Evolutionary conservation across 1,139 yeast species (phyloP).

Genomic region (Geotrichum aggregatum): DNA sequence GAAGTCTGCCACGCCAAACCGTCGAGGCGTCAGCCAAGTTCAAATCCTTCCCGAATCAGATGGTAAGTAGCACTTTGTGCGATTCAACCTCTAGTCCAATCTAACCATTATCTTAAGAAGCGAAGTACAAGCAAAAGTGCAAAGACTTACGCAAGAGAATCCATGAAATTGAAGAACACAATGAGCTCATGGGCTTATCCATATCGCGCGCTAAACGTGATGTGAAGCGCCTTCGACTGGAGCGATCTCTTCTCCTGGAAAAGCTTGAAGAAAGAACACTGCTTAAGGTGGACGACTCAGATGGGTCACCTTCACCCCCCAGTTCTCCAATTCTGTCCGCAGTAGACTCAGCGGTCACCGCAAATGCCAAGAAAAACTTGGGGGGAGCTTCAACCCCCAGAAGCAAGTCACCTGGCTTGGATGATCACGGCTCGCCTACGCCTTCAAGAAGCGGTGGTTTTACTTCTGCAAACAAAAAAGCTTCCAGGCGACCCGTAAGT

Average conservation of each 20-base stretch:
- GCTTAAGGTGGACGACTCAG: conserved; percentile 32
- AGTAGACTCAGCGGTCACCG: neutral
- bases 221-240: conserved; percentile 74
- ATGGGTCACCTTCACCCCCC: conserved; percentile 36
- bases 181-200: conserved; percentile 73
- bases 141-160: conserved; percentile 69
- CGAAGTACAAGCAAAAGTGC: conserved; percentile 54
- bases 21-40: conserved; percentile 9
- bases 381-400: neutral
- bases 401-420: neutral
- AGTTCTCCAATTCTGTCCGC: conserved; percentile 25
- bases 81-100: neutral
- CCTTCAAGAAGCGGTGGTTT: neutral
- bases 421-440: neutral
- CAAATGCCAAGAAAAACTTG: neutral
- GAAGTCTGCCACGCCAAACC: conserved; percentile 14
- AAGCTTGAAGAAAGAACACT: conserved; percentile 54
- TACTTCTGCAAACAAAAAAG: conserved; percentile 2
- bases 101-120: conserved; percentile 27
- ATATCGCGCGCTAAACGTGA: conserved; percentile 74
- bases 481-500: conserved; percentile 1
- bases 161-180: conserved; percentile 69
- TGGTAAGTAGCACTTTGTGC: conserved; percentile 10
- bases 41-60: conserved; percentile 17
- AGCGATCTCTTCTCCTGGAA: conserved; percentile 75